These are phyloP conservation scores for Phytophthora melonis DNA, from an alignment of 352 stramenopile species.

Conservation along the genomic window DNA sequence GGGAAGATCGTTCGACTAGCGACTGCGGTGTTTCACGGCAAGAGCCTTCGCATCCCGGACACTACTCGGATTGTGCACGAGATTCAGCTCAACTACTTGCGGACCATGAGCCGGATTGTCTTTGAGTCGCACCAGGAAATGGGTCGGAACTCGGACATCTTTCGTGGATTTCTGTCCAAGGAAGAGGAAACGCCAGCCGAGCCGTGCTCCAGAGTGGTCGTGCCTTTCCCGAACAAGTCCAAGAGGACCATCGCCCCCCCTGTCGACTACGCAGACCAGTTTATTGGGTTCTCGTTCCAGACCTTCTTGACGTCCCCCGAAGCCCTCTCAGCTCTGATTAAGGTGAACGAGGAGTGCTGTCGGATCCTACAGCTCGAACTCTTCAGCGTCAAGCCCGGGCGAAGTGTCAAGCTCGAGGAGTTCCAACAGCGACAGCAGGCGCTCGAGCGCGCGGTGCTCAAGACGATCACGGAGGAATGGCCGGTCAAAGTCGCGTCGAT, in stretches of 20 bases:
- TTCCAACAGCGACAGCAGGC: slow-evolving; percentile 86
- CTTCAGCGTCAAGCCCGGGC: slow-evolving; percentile 75
- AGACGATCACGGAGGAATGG: slow-evolving; percentile 88
- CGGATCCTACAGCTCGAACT: slow-evolving; percentile 82
- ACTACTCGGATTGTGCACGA: slow-evolving; percentile 86
- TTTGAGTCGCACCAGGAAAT: slow-evolving; percentile 82
- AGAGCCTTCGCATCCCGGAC: slow-evolving; percentile 72
- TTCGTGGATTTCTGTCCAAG: slow-evolving; percentile 54
- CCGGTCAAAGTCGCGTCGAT: slow-evolving; percentile 72
- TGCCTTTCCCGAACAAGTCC: slow-evolving; percentile 24
- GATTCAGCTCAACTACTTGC: slow-evolving; percentile 92
- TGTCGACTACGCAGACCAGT: slow-evolving; percentile 88
- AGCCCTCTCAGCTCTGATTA: slow-evolving; percentile 74
- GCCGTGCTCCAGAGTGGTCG: slow-evolving; percentile 53
- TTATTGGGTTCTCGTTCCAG: slow-evolving; percentile 90
- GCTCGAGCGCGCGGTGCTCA: slow-evolving; percentile 74
- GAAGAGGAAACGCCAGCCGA: slow-evolving; percentile 54
- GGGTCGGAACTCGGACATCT: slow-evolving; percentile 66
- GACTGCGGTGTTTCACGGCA: slow-evolving; percentile 73
- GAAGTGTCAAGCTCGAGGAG: slow-evolving; percentile 87
- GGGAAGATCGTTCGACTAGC: slow-evolving; percentile 80
- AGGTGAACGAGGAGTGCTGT: slow-evolving; percentile 90
- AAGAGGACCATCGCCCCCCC: slow-evolving; percentile 53
- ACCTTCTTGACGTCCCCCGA: slow-evolving; percentile 86
- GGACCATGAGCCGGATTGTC: slow-evolving; percentile 93